A percentile compares a stretch with the other conserved stretches of the same genome.
Conservation (phyloP, 2,329 filamentous ascomycete genomes). For the Diaporthe aspalathi region DNA sequence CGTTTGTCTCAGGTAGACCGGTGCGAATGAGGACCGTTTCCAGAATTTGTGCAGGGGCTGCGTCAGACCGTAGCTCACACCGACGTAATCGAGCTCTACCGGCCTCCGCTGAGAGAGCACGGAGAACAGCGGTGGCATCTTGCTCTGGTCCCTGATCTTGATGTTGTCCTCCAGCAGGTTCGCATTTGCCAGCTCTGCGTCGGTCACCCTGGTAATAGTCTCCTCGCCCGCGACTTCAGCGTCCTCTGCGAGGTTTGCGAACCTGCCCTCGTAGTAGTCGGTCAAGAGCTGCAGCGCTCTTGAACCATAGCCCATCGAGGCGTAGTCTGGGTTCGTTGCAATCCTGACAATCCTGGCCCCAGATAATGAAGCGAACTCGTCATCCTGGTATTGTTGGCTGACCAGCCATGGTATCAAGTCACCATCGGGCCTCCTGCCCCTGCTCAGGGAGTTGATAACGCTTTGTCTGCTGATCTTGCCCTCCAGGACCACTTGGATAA, state of each 20-base stretch:
- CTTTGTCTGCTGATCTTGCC: constrained; percentile 94
- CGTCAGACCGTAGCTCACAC: constrained; percentile 95
- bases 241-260: constrained; percentile 83
- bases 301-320: constrained; percentile 92
- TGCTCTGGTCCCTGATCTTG: constrained; percentile 86
- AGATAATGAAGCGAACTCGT: constrained; percentile 93
- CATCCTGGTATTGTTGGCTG: constrained; percentile 97
- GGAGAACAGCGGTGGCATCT: constrained; percentile 93
- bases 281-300: constrained; percentile 87
- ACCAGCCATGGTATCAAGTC: constrained; percentile 98
- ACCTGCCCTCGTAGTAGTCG: constrained; percentile 96
- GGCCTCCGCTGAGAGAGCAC: constrained; percentile 87
- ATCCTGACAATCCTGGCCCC: constrained; percentile 94
- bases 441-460: constrained; percentile 87
- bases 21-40: constrained; percentile 87
- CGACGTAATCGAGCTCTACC: constrained; percentile 87
- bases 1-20: constrained; percentile 93
- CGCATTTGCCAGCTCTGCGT: constrained; percentile 80
- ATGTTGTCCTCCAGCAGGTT: constrained; percentile 88
- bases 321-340: constrained; percentile 94
- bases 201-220: constrained; percentile 81
- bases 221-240: constrained; percentile 64
- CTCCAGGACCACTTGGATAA: constrained; percentile 93
- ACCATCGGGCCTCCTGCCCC: constrained; percentile 88
- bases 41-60: constrained; percentile 92